Evolutionary conservation across 441 rosid species (phyloP).

Genomic region (Syzygium malaccense): DNA sequence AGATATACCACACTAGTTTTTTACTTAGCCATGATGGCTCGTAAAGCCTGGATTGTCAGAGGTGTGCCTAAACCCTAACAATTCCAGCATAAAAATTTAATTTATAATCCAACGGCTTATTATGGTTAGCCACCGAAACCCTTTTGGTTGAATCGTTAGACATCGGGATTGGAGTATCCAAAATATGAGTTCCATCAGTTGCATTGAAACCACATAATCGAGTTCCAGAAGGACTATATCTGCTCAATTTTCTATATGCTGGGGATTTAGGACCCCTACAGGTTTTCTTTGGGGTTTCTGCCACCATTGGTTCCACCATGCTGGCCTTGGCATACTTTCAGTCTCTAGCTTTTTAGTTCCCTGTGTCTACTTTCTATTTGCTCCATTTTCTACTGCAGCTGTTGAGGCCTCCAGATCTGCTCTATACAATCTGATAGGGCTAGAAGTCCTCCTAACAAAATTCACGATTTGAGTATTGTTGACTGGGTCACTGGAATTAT

Average conservation of each 20-base stretch:
- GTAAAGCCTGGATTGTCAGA: not conserved
- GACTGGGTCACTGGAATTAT: no score
- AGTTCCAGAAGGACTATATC: not conserved
- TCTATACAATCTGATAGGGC: not conserved
- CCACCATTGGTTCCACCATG: not conserved
- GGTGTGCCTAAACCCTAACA: not conserved
- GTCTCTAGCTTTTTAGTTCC: not conserved
- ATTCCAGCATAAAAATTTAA: not conserved
- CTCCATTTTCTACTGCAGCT: not conserved
- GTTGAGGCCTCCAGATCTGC: not conserved
- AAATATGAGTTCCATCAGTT: not conserved
- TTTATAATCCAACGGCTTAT: not conserved
- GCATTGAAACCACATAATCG: not conserved
- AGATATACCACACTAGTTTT: not conserved
- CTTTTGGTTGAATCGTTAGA: not conserved
- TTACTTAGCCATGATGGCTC: accelerated
- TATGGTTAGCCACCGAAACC: not conserved
- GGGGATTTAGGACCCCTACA: not conserved
- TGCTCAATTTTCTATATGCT: not conserved
- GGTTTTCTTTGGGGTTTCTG: not conserved
- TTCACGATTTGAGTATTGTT: not conserved
- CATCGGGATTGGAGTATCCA: not conserved
- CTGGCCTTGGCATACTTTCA: not conserved
- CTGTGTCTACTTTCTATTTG: not conserved
- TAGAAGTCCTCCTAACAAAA: not conserved